Evolutionary conservation across 371 early-diverging fungal genomes (phyloP).

Genomic region (Mortierella sp.): DNA sequence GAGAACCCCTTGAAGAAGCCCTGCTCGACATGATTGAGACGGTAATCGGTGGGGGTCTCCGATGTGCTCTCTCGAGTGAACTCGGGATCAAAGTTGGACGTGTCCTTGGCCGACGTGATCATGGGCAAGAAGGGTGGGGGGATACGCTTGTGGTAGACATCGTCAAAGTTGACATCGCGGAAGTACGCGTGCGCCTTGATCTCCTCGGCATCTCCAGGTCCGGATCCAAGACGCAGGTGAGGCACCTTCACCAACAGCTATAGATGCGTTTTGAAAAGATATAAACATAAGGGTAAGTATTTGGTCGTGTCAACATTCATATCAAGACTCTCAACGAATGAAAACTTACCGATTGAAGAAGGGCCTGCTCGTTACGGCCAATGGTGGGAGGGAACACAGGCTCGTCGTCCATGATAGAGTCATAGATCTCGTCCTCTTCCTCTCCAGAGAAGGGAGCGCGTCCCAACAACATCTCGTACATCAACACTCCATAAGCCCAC

Average conservation of each 20-base stretch:
- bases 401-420: slow-evolving; percentile 70
- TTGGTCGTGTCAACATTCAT: too few species aligned
- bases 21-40: slow-evolving; percentile 52
- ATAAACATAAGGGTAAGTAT: not conserved
- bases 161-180: slow-evolving; percentile 77
- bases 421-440: slow-evolving; percentile 74
- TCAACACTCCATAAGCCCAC: slow-evolving; percentile 99
- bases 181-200: slow-evolving; percentile 81
- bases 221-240: slow-evolving; percentile 63
- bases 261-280: not conserved
- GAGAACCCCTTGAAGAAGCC: slow-evolving; percentile 52
- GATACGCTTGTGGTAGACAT: slow-evolving; percentile 75
- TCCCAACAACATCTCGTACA: slow-evolving; percentile 98
- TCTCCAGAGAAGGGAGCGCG: slow-evolving; percentile 75
- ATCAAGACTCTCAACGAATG: not conserved
- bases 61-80: slow-evolving; percentile 61
- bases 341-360: slow-evolving; percentile 65
- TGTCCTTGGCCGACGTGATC: slow-evolving; percentile 62
- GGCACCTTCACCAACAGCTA: slow-evolving; percentile 68
- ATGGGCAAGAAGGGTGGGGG: slow-evolving; percentile 71
- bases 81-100: slow-evolving; percentile 72
- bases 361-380: slow-evolving; percentile 60
- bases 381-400: slow-evolving; percentile 70
- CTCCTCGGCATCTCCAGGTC: slow-evolving; percentile 70
- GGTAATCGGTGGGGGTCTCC: slow-evolving; percentile 54